Percentiles rank a stretch among this genome's conserved stretches.
phyloP scores from a whole-genome alignment of 1,284 basidiomycete species.

The Cystobasidium sp. region DNA sequence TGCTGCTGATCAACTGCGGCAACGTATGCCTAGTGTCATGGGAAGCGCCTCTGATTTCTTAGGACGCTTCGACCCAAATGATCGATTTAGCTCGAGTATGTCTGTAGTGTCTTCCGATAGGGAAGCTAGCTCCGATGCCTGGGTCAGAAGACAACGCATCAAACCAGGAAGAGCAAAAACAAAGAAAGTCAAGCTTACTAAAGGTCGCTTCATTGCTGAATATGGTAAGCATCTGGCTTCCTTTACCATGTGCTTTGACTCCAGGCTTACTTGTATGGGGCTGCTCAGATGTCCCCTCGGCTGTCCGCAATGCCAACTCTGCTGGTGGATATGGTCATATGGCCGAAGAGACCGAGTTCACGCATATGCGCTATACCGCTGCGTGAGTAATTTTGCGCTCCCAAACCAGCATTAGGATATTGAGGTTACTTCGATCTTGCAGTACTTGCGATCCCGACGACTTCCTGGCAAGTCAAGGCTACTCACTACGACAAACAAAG shows the following conservation, averaged over 20 bases:
- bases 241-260: background rate
- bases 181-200: conserved; percentile 77
- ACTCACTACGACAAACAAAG: conserved; percentile 78
- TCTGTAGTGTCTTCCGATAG: conserved; percentile 32
- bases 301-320: conserved; percentile 64
- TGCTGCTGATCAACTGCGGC: conserved; percentile 13
- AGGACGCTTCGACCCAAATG: conserved; percentile 33
- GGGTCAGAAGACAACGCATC: conserved; percentile 50
- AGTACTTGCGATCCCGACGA: conserved; percentile 82
- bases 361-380: conserved; percentile 86
- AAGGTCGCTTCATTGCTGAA: conserved; percentile 79
- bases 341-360: conserved; percentile 77
- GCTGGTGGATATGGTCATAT: conserved; percentile 42
- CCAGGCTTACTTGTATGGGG: background rate
- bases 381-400: conserved; percentile 65
- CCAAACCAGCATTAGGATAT: too few species aligned
- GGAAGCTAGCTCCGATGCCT: conserved; percentile 48
- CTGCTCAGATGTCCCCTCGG: conserved; percentile 50
- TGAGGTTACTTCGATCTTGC: background rate
- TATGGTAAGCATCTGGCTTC: conserved; percentile 54
- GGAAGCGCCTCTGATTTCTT: conserved; percentile 13
- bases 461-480: conserved; percentile 72
- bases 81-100: conserved; percentile 19
- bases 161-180: conserved; percentile 60
- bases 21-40: conserved; percentile 19